phyloP scores from a whole-genome alignment of 1,284 basidiomycete species.

The Meira miltonrushii region DNA sequence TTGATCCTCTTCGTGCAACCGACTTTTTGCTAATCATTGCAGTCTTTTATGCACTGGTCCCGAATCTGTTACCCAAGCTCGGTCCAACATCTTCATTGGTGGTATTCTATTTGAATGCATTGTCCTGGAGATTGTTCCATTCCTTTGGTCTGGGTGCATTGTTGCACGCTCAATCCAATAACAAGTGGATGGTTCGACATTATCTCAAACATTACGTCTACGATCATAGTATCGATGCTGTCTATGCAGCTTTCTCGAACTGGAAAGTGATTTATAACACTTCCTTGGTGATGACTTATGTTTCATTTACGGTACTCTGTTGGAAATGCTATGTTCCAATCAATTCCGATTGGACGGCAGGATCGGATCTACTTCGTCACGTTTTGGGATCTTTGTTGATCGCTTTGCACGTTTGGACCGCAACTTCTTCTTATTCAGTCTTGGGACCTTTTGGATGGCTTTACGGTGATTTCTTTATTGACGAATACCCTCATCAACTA shows the following conservation, averaged over 20 bases:
- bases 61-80: slow-evolving; percentile 36
- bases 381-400: slow-evolving; percentile 60
- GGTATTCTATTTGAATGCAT: slow-evolving; percentile 74
- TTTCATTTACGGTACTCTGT: slow-evolving; percentile 36
- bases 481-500: slow-evolving; percentile 75
- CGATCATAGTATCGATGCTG: slow-evolving; percentile 46
- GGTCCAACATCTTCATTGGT: slow-evolving; percentile 54
- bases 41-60: slow-evolving; percentile 60
- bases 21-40: slow-evolving; percentile 66
- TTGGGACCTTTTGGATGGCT: slow-evolving; percentile 61
- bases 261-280: slow-evolving; percentile 93
- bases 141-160: slow-evolving; percentile 80
- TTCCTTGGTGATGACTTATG: slow-evolving; percentile 87
- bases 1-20: slow-evolving; percentile 72
- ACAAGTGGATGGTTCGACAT: slow-evolving; percentile 85
- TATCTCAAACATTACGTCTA: slow-evolving; percentile 70
- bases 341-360: slow-evolving; percentile 69
- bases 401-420: slow-evolving; percentile 84
- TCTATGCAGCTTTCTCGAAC: slow-evolving; percentile 84
- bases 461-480: slow-evolving; percentile 81
- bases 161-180: slow-evolving; percentile 74
- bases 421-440: slow-evolving; percentile 81
- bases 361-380: slow-evolving; percentile 81
- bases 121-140: slow-evolving; percentile 81
- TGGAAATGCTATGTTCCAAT: slow-evolving; percentile 42